Percentiles rank a stretch among this genome's conserved stretches.
These are phyloP conservation scores for Ochromonadaceae sp. DNA, from an alignment of 352 stramenopile genomes.

Conservation along the genomic window DNA sequence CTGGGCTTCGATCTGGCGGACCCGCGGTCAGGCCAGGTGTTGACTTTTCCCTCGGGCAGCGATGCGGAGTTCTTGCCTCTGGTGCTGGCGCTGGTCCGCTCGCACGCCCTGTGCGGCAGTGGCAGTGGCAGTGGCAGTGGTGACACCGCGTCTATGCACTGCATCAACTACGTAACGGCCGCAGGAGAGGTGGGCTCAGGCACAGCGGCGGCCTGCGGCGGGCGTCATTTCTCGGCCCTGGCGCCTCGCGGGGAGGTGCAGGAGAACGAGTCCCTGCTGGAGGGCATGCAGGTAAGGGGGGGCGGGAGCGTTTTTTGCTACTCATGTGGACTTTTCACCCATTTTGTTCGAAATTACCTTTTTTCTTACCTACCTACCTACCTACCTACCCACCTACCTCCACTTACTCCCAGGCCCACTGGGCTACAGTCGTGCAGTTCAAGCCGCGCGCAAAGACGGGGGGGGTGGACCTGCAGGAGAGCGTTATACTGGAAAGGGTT, in stretches of 20 bases:
- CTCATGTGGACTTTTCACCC: no score
- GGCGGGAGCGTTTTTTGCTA: no score
- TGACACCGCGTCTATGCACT: no score
- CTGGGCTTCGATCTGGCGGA: no score
- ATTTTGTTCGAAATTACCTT: no score
- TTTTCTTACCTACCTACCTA: no score
- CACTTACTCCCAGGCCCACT: background rate
- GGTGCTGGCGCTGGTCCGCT: constrained; percentile 43
- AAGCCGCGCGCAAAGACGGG: constrained; percentile 33
- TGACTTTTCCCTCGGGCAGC: constrained; percentile 53
- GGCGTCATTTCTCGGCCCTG: constrained; percentile 56
- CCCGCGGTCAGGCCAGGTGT: constrained; percentile 11
- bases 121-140: no score
- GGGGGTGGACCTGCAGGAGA: constrained; percentile 5
- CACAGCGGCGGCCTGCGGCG: constrained; percentile 48
- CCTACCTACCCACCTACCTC: no score
- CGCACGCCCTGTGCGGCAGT: constrained; percentile 40
- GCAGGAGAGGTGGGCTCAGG: constrained; percentile 60
- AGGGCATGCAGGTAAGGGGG: constrained; percentile 48
- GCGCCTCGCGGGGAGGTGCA: constrained; percentile 49
- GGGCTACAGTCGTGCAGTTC: constrained; percentile 36
- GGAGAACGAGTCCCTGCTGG: no score
- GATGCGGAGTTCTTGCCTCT: constrained; percentile 62
- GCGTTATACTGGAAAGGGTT: background rate
- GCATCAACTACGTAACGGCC: constrained; percentile 56